Evolutionary conservation across 2,329 filamentous ascomycete genomes (phyloP).

Genomic region (Penicillium sp.): DNA sequence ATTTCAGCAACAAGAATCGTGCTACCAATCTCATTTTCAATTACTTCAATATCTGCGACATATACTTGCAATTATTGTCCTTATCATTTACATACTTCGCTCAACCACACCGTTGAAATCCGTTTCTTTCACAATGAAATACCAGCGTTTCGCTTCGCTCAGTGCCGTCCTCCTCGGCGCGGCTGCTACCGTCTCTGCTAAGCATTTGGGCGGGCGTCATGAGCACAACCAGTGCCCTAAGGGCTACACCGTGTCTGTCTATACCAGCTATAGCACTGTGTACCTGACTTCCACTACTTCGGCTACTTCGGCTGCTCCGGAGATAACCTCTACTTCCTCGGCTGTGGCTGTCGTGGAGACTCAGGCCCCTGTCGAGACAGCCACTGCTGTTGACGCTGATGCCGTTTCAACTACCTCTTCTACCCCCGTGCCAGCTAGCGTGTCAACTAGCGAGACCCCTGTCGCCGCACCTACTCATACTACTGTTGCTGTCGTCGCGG

Average conservation of each 20-base stretch:
- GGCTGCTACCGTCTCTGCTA: conserved; percentile 32
- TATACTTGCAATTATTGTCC: neutral
- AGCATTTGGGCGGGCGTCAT: conserved; percentile 23
- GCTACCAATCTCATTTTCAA: conserved; percentile 7
- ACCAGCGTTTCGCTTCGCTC: conserved; percentile 29
- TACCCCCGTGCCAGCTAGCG: conserved; percentile 10
- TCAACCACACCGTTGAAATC: neutral
- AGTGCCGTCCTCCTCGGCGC: conserved; percentile 31
- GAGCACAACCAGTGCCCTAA: conserved; percentile 30
- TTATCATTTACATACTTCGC: conserved; percentile 9
- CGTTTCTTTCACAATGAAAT: conserved; percentile 30
- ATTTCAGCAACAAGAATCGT: conserved; percentile 19
- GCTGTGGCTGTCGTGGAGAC: conserved; percentile 6
- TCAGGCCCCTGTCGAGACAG: conserved; percentile 7
- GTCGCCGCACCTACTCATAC: conserved; percentile 1
- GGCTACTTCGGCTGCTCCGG: conserved; percentile 13
- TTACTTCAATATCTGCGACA: conserved; percentile 10
- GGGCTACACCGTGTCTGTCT: conserved; percentile 34
- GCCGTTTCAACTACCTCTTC: conserved; percentile 3
- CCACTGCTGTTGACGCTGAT: conserved; percentile 8
- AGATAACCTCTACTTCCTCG: conserved; percentile 21
- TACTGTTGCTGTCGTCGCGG: conserved; percentile 2
- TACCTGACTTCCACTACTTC: conserved; percentile 24
- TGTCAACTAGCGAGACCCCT: conserved; percentile 7
- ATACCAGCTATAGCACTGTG: conserved; percentile 31